Evolutionary conservation across 345 rosid genomes (phyloP).

Genomic region (Euclidium syriacum): DNA sequence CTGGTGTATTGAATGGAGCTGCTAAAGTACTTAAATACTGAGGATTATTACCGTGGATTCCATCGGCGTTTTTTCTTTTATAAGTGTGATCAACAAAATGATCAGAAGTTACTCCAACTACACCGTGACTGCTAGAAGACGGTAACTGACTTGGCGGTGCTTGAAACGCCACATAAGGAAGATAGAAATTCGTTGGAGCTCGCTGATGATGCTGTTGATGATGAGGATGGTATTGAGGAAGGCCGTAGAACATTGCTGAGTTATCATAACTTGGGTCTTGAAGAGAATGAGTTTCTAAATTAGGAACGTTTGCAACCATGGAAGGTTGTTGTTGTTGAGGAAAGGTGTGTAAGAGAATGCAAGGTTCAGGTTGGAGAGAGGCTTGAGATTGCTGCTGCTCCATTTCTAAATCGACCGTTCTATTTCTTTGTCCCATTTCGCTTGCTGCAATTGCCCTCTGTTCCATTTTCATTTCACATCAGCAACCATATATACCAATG

Average conservation of each 20-base stretch:
- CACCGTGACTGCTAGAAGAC: slow-evolving; percentile 49
- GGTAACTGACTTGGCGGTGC: slow-evolving; percentile 49
- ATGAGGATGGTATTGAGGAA: slow-evolving; percentile 48
- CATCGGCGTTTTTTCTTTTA: slow-evolving; percentile 65
- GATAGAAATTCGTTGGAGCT: slow-evolving; percentile 41
- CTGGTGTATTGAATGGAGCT: slow-evolving; percentile 36
- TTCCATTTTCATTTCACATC: background rate
- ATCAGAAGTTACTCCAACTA: slow-evolving; percentile 52
- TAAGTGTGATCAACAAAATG: slow-evolving; percentile 54
- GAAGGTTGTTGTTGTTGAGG: slow-evolving; percentile 49
- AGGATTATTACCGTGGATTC: slow-evolving; percentile 34
- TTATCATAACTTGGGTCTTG: slow-evolving; percentile 46
- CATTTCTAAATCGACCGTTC: slow-evolving; percentile 52
- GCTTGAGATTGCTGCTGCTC: slow-evolving; percentile 53
- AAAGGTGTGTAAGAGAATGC: slow-evolving; percentile 41
- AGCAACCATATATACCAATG: slow-evolving; percentile 5
- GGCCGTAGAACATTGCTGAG: slow-evolving; percentile 43
- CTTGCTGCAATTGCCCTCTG: slow-evolving; percentile 37
- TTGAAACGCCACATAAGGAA: slow-evolving; percentile 50
- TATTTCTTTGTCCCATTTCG: slow-evolving; percentile 68
- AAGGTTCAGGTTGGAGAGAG: slow-evolving; percentile 46
- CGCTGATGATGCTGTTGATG: slow-evolving; percentile 49
- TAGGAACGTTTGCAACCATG: slow-evolving; percentile 39
- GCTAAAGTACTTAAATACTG: slow-evolving; percentile 42
- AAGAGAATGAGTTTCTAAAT: slow-evolving; percentile 43